Base-by-base conservation (phyloP, 495 filamentous ascomycete genomes). In the Trichoderma erinaceum region DNA sequence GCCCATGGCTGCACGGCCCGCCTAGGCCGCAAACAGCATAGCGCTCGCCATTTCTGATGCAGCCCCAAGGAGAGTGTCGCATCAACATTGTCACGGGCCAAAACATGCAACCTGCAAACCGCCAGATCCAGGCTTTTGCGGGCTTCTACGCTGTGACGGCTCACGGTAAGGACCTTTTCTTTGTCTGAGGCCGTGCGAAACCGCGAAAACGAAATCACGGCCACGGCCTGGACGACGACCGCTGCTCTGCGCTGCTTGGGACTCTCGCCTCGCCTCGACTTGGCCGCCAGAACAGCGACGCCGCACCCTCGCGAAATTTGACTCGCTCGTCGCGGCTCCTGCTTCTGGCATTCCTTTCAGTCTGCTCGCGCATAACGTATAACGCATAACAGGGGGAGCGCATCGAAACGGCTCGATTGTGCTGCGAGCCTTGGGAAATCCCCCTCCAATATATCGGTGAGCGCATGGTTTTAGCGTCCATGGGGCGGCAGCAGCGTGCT, bases 21-120 rank as follows among this genome's bases (percentile, higher is more conserved):
- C 23, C 56, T 61, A 61, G 56, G 23, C 56, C 56, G 56, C 56
- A 61, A 29, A 13, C 23, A 18, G 56, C 56, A 15, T 61, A 61
- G 56, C 56, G 23, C 10, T 32, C 56, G 56, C 56, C 56, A 27
- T 29, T 29, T 29, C 23, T 61, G 56, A 61, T 61, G 56, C 56
- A 61, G 56, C 56, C 56, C 56, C 29, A 61, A 61, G 56, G 56
- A 32, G 56, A 61, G 23, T 61, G 56, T 61, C 56, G 56, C 56
- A 61, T 61, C 56, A 29, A 61, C 23, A 48, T 56, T n/a, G 48
- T 61, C 56, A 61, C 56, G 56, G 56, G 56, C 56, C 56, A 61
- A 32, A 61, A 29, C 56, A 61, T 61, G 56, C 56, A 61, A 61
- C 56, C 27, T 61, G 56, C 56, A 61, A 27, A 27, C 56, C 25